phyloP scores from a whole-genome alignment of 192 early-diverging fungal species.

The Geranomyces michiganensis region DNA sequence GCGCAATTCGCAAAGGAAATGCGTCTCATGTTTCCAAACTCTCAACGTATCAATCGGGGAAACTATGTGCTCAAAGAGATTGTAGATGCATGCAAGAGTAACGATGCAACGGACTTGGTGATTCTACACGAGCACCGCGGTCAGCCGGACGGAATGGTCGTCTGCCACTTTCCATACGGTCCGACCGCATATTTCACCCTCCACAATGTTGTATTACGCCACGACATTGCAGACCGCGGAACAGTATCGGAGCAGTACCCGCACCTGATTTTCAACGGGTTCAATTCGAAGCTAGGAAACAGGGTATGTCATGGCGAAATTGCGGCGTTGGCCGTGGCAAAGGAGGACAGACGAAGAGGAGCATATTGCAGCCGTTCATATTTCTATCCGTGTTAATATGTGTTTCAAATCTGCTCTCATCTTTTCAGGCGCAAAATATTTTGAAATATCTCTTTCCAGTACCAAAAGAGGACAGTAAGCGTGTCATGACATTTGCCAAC shows the following conservation, averaged over 20 bases:
- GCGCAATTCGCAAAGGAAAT: slow-evolving; percentile 98
- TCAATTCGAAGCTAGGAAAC: slow-evolving; percentile 82
- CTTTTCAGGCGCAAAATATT: slow-evolving; percentile 71
- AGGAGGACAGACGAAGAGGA: too few relatives aligned
- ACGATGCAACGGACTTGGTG: slow-evolving; percentile 94
- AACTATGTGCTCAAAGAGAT: slow-evolving; percentile 94
- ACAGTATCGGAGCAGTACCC: slow-evolving; percentile 97
- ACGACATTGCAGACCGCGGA: slow-evolving; percentile 95
- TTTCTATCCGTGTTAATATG: too few relatives aligned
- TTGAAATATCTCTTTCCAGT: slow-evolving; percentile 97
- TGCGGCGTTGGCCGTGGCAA: too few relatives aligned
- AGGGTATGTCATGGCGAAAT: slow-evolving; percentile 53
- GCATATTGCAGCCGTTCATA: too few relatives aligned
- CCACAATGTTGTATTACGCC: slow-evolving; percentile 95
- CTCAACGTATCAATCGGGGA: slow-evolving; percentile 97
- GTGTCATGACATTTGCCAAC: slow-evolving; percentile 97
- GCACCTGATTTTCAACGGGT: slow-evolving; percentile 95
- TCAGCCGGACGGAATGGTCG: slow-evolving; percentile 93
- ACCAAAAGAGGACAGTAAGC: slow-evolving; percentile 92
- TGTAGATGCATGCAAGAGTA: slow-evolving; percentile 90
- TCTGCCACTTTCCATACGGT: slow-evolving; percentile 96
- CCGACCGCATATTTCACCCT: slow-evolving; percentile 97
- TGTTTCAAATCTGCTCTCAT: neutral
- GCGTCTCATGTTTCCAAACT: slow-evolving; percentile 91
- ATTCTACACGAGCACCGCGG: slow-evolving; percentile 95